Percentiles rank a stretch among this genome's conserved stretches.
phyloP scores from a whole-genome alignment of 257 asterid genomes.

The Solanum piurae region DNA sequence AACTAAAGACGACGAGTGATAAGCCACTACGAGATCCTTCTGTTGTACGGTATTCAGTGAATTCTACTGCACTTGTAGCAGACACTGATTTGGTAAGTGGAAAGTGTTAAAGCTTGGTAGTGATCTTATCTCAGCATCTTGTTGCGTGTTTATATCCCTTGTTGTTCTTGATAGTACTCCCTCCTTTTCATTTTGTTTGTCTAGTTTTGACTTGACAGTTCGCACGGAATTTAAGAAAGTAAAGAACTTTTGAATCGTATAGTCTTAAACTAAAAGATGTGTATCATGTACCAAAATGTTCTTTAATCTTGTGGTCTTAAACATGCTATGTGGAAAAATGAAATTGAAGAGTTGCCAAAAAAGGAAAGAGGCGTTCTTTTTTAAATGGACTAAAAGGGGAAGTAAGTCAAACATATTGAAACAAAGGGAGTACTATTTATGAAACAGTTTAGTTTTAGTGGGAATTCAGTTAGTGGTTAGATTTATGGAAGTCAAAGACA shows the following conservation, averaged over 20 bases:
- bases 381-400: not conserved
- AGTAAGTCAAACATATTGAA: not conserved
- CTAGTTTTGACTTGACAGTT: not conserved
- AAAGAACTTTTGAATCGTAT: not conserved
- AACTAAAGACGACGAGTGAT: constrained; percentile 25
- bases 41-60: constrained; percentile 36
- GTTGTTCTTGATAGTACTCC: not conserved
- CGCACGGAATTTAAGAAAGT: not conserved
- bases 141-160: not conserved
- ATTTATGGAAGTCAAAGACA: not conserved
- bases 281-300: not conserved
- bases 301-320: not conserved
- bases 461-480: not conserved
- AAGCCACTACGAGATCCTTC: constrained; percentile 57
- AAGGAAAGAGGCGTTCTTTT: not conserved
- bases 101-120: not conserved
- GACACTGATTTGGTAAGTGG: constrained; percentile 47
- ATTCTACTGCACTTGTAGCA: constrained; percentile 29
- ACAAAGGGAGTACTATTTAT: not conserved
- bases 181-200: not conserved
- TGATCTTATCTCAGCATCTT: not conserved
- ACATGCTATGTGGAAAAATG: not conserved
- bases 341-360: not conserved
- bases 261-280: not conserved
- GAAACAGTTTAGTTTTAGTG: not conserved